Conservation (phyloP, 2,329 filamentous ascomycete species). For the Sphaerulina musiva region DNA sequence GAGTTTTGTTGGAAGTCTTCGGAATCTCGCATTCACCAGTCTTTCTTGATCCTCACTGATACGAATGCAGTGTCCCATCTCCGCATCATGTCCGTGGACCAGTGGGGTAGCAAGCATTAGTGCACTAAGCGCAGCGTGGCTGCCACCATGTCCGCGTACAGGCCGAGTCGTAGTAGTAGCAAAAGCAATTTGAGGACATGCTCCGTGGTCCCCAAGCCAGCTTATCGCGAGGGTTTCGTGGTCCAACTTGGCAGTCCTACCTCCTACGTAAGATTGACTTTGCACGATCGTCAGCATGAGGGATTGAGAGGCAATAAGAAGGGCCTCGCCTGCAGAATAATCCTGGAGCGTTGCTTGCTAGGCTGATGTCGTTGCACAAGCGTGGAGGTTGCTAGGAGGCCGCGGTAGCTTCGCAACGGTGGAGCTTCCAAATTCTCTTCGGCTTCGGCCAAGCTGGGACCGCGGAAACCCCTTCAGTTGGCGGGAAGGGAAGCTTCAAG, state of each 20-base stretch:
- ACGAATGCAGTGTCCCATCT: neutral
- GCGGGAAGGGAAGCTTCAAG: neutral
- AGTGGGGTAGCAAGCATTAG: neutral
- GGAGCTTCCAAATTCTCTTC: conserved; percentile 1
- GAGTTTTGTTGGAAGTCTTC: neutral
- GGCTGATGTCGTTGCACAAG: conserved; percentile 4
- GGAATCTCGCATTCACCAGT: neutral
- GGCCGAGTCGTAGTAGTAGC: neutral
- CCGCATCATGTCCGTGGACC: neutral
- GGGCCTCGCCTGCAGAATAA: conserved; percentile 1
- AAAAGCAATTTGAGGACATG: neutral
- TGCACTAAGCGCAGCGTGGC: neutral
- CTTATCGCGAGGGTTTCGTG: neutral
- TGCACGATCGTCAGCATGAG: conserved; percentile 9
- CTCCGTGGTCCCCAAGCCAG: neutral
- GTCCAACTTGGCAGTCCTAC: neutral
- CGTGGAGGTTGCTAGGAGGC: conserved; percentile 6
- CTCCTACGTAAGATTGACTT: conserved; percentile 9
- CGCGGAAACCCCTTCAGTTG: conserved; percentile 4
- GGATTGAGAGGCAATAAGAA: neutral
- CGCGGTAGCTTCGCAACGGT: conserved; percentile 2
- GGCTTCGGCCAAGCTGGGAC: neutral
- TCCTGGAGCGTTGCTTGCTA: neutral
- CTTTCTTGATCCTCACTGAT: neutral
- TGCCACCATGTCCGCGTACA: neutral